Evolutionary conservation across 768 basidiomycete species (phyloP), one percentile per base, ranked within the genome.

Genomic region (Leccinum uliginosum): DNA sequence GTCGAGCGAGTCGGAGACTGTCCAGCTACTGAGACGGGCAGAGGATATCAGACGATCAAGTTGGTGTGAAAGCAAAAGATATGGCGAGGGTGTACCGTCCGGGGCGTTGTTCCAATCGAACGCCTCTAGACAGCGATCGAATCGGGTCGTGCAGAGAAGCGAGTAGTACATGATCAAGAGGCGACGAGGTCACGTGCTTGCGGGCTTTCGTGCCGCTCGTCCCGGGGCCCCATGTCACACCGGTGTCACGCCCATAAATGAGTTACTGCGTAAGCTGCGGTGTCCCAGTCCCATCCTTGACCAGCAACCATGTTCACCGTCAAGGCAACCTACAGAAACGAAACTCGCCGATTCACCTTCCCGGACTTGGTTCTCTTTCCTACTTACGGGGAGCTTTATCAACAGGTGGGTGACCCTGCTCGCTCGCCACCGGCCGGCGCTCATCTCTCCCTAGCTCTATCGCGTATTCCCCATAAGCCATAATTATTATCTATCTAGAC

Each of bases 241-340:
- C 32, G n/a, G 0, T 38, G 67, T 70, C 65, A 71, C 68, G 17
- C 45, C 38, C 38, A 56, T 64, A 62, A 62, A 66, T 60, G 46
- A 46, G 46, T 54, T 38, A 48, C 52, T 54, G 54, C 19, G 51
- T 58, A 51, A 52, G 65, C 65, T 61, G 67, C 63, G 63, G 57
- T 35, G 3, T 50, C 55, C 50, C 55, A 64, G 26, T 38, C 47
- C 52, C 59, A 44, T 30, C 29, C 66, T 68, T 58, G 59, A 24
- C 27, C 69, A 54, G 47, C 61, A 62, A 71, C 76, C 73, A 85
- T 86, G 82, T 89, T 90, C 76, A 82, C 83, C 55, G 80, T 91
- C 67, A 91, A 91, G 73, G 87, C 84, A n/a, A 87, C 86, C 21
- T 90, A 89, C 69, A 75, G 79, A 54, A 71, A 71, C 54, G 86